Percentiles rank a stretch among this genome's conserved stretches.
phyloP scores from a whole-genome alignment of 108 stramenopile species.

The Fistulifera solaris region DNA sequence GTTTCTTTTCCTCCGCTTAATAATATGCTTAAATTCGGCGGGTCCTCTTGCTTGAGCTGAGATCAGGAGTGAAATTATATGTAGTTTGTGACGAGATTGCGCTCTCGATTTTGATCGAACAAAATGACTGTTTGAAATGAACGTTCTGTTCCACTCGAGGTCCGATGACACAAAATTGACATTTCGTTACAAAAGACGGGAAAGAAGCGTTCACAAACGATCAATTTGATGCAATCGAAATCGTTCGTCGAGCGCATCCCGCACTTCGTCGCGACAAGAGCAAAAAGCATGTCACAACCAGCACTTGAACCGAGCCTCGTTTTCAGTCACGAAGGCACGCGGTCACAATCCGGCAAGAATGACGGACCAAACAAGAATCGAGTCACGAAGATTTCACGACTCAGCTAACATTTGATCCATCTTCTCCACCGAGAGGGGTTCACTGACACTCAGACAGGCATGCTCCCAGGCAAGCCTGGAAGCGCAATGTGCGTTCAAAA shows the following conservation, averaged over 20 bases:
- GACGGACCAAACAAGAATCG: too few species aligned
- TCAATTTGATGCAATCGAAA: not conserved
- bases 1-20: slow-evolving; percentile 96
- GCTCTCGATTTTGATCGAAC: too few species aligned
- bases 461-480: slow-evolving; percentile 76
- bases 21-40: slow-evolving; percentile 98
- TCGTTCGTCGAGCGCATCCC: not conserved
- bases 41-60: slow-evolving; percentile 84
- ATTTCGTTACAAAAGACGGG: slow-evolving; percentile 15
- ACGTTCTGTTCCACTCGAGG: not conserved
- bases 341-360: not conserved
- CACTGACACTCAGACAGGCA: slow-evolving; percentile 85
- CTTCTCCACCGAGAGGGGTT: slow-evolving; percentile 58
- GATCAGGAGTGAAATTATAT: slow-evolving; percentile 31
- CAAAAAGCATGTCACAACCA: not conserved
- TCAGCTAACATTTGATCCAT: too few species aligned
- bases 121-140: not conserved
- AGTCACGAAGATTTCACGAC: too few species aligned
- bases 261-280: not conserved
- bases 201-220: not conserved
- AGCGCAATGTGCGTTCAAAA: slow-evolving; percentile 96
- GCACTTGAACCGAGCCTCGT: slow-evolving; percentile 5
- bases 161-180: not conserved
- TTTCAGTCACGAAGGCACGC: not conserved
- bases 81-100: too few species aligned